These are phyloP conservation scores for Acorus gramineus DNA, from an alignment of 106 monocot species.

Conservation along the genomic window DNA sequence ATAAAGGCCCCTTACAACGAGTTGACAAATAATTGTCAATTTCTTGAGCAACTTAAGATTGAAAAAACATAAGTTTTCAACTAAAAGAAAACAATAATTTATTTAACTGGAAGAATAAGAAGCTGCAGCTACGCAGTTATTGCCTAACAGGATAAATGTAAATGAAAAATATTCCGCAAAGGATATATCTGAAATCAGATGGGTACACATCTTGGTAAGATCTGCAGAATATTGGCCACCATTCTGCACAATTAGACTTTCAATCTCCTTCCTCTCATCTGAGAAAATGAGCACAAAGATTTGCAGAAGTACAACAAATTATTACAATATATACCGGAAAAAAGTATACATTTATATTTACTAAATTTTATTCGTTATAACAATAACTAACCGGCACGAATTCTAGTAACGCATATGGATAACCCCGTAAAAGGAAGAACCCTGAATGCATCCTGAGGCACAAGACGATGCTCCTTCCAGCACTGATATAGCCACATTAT, in stretches of 20 bases:
- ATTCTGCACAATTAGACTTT: slow-evolving; percentile 60
- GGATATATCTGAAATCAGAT: slow-evolving; percentile 99
- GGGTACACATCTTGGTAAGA: slow-evolving; percentile 88
- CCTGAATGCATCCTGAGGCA: slow-evolving; percentile 76
- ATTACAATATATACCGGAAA: too few species aligned
- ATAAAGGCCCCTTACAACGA: too few species aligned
- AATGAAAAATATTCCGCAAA: slow-evolving; percentile 4
- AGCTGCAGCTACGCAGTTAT: too few species aligned
- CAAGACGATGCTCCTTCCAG: slow-evolving; percentile 88
- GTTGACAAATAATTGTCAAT: too few species aligned
- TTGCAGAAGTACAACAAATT: background rate
- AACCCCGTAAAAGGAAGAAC: slow-evolving; percentile 88
- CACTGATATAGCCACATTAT: slow-evolving; percentile 74
- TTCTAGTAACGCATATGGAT: slow-evolving; percentile 76
- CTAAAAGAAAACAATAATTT: background rate
- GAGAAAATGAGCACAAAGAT: slow-evolving; percentile 16
- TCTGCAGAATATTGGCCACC: slow-evolving; percentile 82
- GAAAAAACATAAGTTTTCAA: background rate
- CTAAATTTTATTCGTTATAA: background rate
- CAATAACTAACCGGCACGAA: slow-evolving; percentile 46
- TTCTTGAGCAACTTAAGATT: background rate
- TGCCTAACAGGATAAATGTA: too few species aligned
- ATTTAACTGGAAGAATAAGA: too few species aligned
- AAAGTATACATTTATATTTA: too few species aligned
- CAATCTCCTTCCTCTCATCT: slow-evolving; percentile 82